phyloP scores from a whole-genome alignment of 2,329 filamentous ascomycete species.

The Herpotrichia juniperi region DNA sequence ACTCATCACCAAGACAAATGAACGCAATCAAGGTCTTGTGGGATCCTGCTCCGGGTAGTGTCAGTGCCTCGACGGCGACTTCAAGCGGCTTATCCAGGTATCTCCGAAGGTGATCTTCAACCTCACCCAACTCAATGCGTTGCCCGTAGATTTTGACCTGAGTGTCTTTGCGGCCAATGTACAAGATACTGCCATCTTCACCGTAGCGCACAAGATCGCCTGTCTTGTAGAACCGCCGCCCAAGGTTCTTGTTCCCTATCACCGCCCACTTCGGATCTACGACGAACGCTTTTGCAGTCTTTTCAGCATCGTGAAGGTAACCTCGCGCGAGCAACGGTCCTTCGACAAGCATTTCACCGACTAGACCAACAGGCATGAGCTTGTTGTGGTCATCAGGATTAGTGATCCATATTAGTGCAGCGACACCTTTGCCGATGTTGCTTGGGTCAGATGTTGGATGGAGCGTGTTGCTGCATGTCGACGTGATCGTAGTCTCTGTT shows the following conservation, averaged over 20 bases:
- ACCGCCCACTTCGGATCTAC: constrained; percentile 30
- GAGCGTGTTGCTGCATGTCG: constrained; percentile 22
- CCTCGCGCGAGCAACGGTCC: constrained; percentile 37
- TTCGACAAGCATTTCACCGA: constrained; percentile 39
- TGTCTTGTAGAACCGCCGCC: constrained; percentile 35
- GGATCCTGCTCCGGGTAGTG: too few species aligned
- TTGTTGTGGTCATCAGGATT: constrained; percentile 28
- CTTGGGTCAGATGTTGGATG: constrained; percentile 29
- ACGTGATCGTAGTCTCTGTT: constrained; percentile 20
- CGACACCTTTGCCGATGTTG: constrained; percentile 26
- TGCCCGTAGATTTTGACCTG: constrained; percentile 42
- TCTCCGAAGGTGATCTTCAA: constrained; percentile 38
- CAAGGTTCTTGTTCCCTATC: constrained; percentile 7
- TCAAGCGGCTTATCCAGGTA: too few species aligned
- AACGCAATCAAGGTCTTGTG: too few species aligned
- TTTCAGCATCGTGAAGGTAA: constrained; percentile 33
- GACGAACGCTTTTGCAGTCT: constrained; percentile 33
- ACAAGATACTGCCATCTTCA: constrained; percentile 32
- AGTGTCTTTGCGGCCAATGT: too few species aligned
- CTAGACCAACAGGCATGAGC: constrained; percentile 36
- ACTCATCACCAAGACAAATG: too few species aligned
- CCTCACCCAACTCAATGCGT: constrained; percentile 43
- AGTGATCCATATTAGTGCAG: constrained; percentile 39
- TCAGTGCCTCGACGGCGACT: too few species aligned
- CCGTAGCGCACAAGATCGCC: constrained; percentile 40